Conservation (phyloP, 2,329 filamentous ascomycete species). For the Cercospora zeina region DNA sequence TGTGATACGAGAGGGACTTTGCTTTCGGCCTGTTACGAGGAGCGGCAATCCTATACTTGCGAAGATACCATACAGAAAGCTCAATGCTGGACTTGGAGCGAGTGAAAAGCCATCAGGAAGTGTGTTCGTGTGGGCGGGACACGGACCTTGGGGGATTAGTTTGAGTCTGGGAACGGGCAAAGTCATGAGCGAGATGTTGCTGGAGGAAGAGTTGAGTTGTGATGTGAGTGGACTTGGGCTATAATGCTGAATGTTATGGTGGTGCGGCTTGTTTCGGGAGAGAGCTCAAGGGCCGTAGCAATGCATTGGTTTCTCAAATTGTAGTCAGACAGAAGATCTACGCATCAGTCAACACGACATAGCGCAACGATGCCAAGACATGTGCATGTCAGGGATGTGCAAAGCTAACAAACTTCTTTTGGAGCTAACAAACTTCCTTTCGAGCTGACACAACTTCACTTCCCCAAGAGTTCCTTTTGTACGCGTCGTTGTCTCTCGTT, state of each 20-base stretch:
- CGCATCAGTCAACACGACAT: too few species aligned
- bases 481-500: too few species aligned
- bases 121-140: conserved; percentile 78
- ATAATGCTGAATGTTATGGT: not conserved
- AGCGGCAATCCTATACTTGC: conserved; percentile 65
- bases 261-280: too few species aligned
- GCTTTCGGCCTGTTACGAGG: conserved; percentile 69
- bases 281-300: too few species aligned
- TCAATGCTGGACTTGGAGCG: conserved; percentile 48
- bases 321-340: too few species aligned
- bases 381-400: too few species aligned
- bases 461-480: too few species aligned
- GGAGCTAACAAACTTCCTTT: too few species aligned
- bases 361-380: too few species aligned
- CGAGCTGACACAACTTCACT: too few species aligned
- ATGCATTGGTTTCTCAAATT: too few species aligned
- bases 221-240: conserved; percentile 57
- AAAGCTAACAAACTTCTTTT: too few species aligned
- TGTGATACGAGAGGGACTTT: conserved; percentile 65
- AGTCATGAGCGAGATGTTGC: conserved; percentile 65
- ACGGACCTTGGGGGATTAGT: conserved; percentile 99
- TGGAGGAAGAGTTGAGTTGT: conserved; percentile 49
- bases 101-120: conserved; percentile 58
- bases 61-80: conserved; percentile 55
- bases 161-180: conserved; percentile 78